Percentiles rank a stretch among this genome's conserved stretches.
These are phyloP conservation scores for Ligustrum vulgare DNA, from an alignment of 257 asterid genomes.

Conservation along the genomic window DNA sequence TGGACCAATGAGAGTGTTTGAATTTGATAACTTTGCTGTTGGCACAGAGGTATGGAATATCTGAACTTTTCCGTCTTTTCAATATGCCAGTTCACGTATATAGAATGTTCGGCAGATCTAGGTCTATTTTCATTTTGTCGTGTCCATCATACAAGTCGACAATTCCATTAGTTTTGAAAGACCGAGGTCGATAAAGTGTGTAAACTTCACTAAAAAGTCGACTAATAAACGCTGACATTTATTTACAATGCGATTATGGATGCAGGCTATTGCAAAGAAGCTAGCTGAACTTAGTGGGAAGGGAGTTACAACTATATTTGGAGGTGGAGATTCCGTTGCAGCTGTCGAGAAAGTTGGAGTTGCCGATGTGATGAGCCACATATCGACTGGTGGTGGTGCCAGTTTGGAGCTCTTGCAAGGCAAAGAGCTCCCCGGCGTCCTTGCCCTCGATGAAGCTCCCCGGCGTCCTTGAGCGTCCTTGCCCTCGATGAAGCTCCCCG, in stretches of 20 bases:
- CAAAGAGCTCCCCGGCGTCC: slow-evolving; percentile 79
- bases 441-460: slow-evolving; percentile 90
- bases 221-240: too few species aligned
- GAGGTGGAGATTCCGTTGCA: slow-evolving; percentile 95
- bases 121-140: neutral
- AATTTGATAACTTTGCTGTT: slow-evolving; percentile 77
- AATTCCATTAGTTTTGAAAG: neutral
- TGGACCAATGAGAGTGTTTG: slow-evolving; percentile 96
- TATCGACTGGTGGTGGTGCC: slow-evolving; percentile 95
- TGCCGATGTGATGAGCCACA: slow-evolving; percentile 86
- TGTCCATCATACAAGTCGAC: neutral
- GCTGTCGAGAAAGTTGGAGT: slow-evolving; percentile 93
- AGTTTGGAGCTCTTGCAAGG: slow-evolving; percentile 94
- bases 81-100: neutral
- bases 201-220: too few species aligned
- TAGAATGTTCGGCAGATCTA: neutral
- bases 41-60: slow-evolving; percentile 68
- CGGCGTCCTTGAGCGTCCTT: slow-evolving; percentile 84
- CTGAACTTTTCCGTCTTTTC: neutral
- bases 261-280: slow-evolving; percentile 75
- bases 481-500: slow-evolving; percentile 88
- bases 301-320: slow-evolving; percentile 86
- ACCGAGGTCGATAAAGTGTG: neutral
- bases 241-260: slow-evolving; percentile 4
- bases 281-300: slow-evolving; percentile 78